Evolutionary conservation across 2,329 filamentous ascomycete genomes (phyloP), one percentile per base, ranked within the genome.

Genomic region (Penicillium vulpinum): DNA sequence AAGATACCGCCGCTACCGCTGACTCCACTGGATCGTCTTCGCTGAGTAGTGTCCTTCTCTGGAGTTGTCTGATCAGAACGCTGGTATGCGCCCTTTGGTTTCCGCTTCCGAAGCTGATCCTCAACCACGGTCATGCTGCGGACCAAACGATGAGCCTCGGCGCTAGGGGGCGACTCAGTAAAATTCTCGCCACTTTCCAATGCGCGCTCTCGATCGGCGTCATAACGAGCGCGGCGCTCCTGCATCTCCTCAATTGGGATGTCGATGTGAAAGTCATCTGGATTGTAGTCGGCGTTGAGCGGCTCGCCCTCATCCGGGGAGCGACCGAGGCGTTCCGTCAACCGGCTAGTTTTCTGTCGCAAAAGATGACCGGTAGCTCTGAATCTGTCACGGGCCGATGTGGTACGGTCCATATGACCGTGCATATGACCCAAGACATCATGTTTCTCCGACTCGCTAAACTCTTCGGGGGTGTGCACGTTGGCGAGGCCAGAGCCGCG

Each of bases 1-100:
- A 95, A 76, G 43, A 93, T 85, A 28, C 91, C 90, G 4, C 72
- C 70, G 5, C 64, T 66, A 3, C 70, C 69, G 16, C 55, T 62
- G 16, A 68, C 56, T 5, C 62, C 62, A 24, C 64, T 67, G 2
- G 67, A 69, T 16, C 68, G 68, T n/a, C 62, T 62, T 15, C 66
- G 63, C 22, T 57, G 44, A 4, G 61, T 60, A 38, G 68, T 69
- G 21, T 65, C 65, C 33, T 63, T 59, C 35, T 73, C 70, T 1
- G 72, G 72, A 1, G 72, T 74, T 10, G 62, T 67, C 47, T 66
- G 65, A 1, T 70, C 70, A 1, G 70, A 70, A n/a, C 71, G 71
- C 40, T 65, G 64, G 51, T 74, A 73, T 22, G 72, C 68, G 3
- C 67, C 61, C 15, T 64, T 65, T 10, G 72, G 69, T 49, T 68